phyloP scores from a whole-genome alignment of 169 alveolate species.

The Cryptosporidium andersoni region DNA sequence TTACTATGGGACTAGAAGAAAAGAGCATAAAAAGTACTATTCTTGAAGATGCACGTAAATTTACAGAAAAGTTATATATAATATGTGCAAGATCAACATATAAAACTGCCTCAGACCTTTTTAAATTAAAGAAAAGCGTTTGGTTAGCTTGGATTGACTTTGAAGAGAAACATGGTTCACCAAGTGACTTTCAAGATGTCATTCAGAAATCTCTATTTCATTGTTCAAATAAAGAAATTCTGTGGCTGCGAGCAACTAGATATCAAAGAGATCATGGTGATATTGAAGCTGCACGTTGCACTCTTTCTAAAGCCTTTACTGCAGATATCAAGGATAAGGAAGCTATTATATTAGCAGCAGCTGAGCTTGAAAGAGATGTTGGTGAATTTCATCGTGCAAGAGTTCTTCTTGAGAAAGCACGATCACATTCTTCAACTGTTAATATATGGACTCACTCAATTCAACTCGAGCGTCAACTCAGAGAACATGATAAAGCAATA shows the following conservation, averaged over 20 bases:
- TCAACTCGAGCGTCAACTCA: conserved; percentile 89
- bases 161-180: conserved; percentile 91
- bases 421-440: conserved; percentile 83
- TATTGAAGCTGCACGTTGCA: conserved; percentile 86
- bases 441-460: conserved; percentile 90
- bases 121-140: conserved; percentile 82
- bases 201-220: conserved; percentile 76
- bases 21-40: conserved; percentile 76
- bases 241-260: conserved; percentile 92
- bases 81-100: conserved; percentile 89
- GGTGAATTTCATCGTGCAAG: conserved; percentile 92
- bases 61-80: conserved; percentile 80
- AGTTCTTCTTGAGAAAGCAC: conserved; percentile 87
- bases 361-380: conserved; percentile 90
- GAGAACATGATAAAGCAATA: conserved; percentile 65
- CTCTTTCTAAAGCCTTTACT: conserved; percentile 87
- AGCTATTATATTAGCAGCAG: conserved; percentile 87
- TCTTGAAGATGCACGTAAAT: conserved; percentile 85
- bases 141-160: conserved; percentile 96
- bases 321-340: conserved; percentile 85
- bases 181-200: conserved; percentile 83
- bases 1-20: conserved; percentile 79
- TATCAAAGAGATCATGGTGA: conserved; percentile 90
- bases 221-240: conserved; percentile 90
- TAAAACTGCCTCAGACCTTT: conserved; percentile 83